A percentile compares a stretch with the other conserved stretches of the same genome.
Evolutionary conservation across 2,329 filamentous ascomycete species (phyloP).

Genomic region (Ophiostoma populinum): DNA sequence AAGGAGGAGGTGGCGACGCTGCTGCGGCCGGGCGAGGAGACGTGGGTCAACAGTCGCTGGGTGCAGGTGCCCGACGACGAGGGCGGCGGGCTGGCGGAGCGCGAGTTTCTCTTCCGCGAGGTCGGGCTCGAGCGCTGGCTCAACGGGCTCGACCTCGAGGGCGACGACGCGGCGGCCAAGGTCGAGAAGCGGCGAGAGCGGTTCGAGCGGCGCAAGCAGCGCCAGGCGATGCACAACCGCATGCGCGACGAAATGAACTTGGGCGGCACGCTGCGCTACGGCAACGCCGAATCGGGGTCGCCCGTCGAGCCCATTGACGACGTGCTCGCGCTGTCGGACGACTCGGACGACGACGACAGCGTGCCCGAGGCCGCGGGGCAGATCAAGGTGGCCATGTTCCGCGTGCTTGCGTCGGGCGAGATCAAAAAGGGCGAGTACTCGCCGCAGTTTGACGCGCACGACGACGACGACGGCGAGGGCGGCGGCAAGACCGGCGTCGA

Average conservation of each 20-base stretch:
- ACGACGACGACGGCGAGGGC: constrained; percentile 55
- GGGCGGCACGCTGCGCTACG: constrained; percentile 61
- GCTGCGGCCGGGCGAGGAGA: constrained; percentile 82
- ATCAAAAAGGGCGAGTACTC: constrained; percentile 98
- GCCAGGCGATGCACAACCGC: constrained; percentile 24
- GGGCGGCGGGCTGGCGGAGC: constrained; percentile 84
- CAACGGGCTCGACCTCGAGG: constrained; percentile 87
- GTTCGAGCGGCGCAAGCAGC: constrained; percentile 49
- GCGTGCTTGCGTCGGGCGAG: constrained; percentile 86
- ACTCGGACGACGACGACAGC: constrained; percentile 62
- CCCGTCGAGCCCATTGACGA: constrained; percentile 53
- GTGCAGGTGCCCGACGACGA: constrained; percentile 84
- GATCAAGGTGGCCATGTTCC: constrained; percentile 94
- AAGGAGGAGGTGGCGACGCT: constrained; percentile 97
- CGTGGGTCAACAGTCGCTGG: constrained; percentile 98
- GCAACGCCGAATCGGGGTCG: constrained; percentile 50
- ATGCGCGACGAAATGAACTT: constrained; percentile 17
- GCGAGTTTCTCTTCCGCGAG: constrained; percentile 93
- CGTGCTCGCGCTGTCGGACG: constrained; percentile 47
- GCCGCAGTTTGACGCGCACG: constrained; percentile 90
- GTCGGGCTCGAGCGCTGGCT: constrained; percentile 93
- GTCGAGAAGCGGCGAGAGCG: constrained; percentile 78
- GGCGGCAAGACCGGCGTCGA: constrained; percentile 40
- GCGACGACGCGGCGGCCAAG: constrained; percentile 76
- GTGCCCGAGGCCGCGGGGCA: constrained; percentile 89